Evolutionary conservation across 768 basidiomycete species (phyloP).

Genomic region (Agrocybe pediades): DNA sequence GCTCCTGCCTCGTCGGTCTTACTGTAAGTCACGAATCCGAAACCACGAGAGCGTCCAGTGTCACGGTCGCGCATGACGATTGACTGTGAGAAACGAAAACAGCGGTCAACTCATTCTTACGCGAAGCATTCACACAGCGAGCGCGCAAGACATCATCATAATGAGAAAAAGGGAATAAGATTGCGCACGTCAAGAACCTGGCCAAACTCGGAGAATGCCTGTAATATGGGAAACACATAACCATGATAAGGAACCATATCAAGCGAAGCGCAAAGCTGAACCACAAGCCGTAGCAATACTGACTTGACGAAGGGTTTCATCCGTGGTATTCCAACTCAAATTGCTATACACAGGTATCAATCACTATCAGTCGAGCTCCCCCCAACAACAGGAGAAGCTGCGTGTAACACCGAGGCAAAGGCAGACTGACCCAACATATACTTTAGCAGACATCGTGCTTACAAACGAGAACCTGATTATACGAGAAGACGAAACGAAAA

Average conservation of each 20-base stretch:
- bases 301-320: slow-evolving; percentile 88
- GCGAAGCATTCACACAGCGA: slow-evolving; percentile 21
- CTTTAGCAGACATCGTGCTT: slow-evolving; percentile 78
- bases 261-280: slow-evolving; percentile 33
- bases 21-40: slow-evolving; percentile 90
- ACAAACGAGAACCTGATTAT: slow-evolving; percentile 57
- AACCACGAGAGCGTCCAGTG: slow-evolving; percentile 95
- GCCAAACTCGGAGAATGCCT: slow-evolving; percentile 87
- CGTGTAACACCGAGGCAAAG: slow-evolving; percentile 46
- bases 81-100: slow-evolving; percentile 66
- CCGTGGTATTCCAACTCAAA: slow-evolving; percentile 95
- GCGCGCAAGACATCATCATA: slow-evolving; percentile 25
- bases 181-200: slow-evolving; percentile 89
- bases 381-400: slow-evolving; percentile 50
- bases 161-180: slow-evolving; percentile 35
- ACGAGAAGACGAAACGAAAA: slow-evolving; percentile 52
- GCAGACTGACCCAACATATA: slow-evolving; percentile 94
- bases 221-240: slow-evolving; percentile 49
- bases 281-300: slow-evolving; percentile 54
- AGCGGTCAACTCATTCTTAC: slow-evolving; percentile 39
- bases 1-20: slow-evolving; percentile 65
- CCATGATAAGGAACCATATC: slow-evolving; percentile 49
- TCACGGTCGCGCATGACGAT: slow-evolving; percentile 99
- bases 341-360: slow-evolving; percentile 70
- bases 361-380: slow-evolving; percentile 59